Evolutionary conservation across 495 filamentous ascomycete genomes (phyloP), one percentile per base, ranked within the genome.

Genomic region (Bacidia rubella): DNA sequence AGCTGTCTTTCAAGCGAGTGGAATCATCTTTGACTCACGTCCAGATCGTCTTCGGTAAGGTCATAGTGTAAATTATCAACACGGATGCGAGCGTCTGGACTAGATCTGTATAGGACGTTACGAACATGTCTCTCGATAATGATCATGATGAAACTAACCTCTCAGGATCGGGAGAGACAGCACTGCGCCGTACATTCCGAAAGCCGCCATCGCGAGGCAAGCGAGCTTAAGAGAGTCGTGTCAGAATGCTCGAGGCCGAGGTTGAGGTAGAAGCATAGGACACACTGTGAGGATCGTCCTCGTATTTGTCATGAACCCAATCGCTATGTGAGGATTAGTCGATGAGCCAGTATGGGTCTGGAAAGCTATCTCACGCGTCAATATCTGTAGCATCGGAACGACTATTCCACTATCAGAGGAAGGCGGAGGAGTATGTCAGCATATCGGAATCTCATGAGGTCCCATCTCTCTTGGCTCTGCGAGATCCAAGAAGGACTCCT

Each of bases 41-140:
- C 75, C 47, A 96, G 77, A 62, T 96, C 90, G 25, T 79, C 80
- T 65, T 90, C 83, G 22, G 84, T 87, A 51, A 96, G 76, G 40
- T 96, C 90, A 68, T 94, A 96, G 67, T 96, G 90, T 46, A 96
- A 68, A 64, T 95, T 95, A 55, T 94, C 87, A 45, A 96, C 82
- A 50, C 82, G 83, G 56, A 96, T 66, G 66, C 86, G 90, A 47
- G 82, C 74, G 60, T 84, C 79, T 24, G 70, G 57, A 35, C 70
- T 52, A n/a, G 75, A 67, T 63, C 70, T 74, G 60, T 17, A 24
- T 52, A 22, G 15, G 29, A 7, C 29, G 29, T 35, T 35, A 35
- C 29, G 29, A 32, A 43, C 2, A 20, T 17, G 60, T 42, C 54
- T 35, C 15, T 35, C 29, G 15, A 7, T 35, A 43, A 59, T 58